Percentiles rank a stretch among this genome's conserved stretches.
These are phyloP conservation scores for Triticum urartu DNA, from an alignment of 176 grass and related monocot species.

Conservation along the genomic window DNA sequence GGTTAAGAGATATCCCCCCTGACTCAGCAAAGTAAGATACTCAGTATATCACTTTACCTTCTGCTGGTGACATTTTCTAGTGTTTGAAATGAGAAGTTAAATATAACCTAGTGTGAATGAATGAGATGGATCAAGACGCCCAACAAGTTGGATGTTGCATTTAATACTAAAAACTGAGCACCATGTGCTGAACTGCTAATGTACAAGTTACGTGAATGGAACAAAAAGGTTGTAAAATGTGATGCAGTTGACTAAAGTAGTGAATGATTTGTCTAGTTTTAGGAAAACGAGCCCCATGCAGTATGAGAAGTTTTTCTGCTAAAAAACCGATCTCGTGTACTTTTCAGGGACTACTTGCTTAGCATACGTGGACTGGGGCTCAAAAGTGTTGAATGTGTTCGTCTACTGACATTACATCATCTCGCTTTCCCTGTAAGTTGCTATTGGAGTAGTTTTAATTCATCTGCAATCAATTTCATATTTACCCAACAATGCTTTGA, in stretches of 20 bases:
- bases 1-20: slow-evolving; percentile 70
- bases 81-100: slow-evolving; percentile 6
- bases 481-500: slow-evolving; percentile 38
- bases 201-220: slow-evolving; percentile 11
- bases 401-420: slow-evolving; percentile 90
- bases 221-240: background rate
- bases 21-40: slow-evolving; percentile 80
- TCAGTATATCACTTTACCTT: slow-evolving; percentile 24
- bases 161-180: slow-evolving; percentile 21
- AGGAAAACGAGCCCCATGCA: slow-evolving; percentile 8
- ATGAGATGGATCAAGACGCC: slow-evolving; percentile 19
- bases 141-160: background rate
- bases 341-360: slow-evolving; percentile 89
- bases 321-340: slow-evolving; percentile 20
- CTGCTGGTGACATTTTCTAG: slow-evolving; percentile 15
- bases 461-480: slow-evolving; percentile 22
- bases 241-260: slow-evolving; percentile 7
- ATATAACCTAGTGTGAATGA: background rate
- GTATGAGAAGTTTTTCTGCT: slow-evolving; percentile 32
- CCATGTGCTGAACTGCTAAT: background rate
- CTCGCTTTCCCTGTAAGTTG: slow-evolving; percentile 90
- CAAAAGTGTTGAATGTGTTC: slow-evolving; percentile 98
- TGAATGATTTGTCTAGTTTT: background rate
- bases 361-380: slow-evolving; percentile 95
- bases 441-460: slow-evolving; percentile 22